Base-by-base conservation (phyloP, 2,329 filamentous ascomycete genomes). In the Diaporthe sp. region DNA sequence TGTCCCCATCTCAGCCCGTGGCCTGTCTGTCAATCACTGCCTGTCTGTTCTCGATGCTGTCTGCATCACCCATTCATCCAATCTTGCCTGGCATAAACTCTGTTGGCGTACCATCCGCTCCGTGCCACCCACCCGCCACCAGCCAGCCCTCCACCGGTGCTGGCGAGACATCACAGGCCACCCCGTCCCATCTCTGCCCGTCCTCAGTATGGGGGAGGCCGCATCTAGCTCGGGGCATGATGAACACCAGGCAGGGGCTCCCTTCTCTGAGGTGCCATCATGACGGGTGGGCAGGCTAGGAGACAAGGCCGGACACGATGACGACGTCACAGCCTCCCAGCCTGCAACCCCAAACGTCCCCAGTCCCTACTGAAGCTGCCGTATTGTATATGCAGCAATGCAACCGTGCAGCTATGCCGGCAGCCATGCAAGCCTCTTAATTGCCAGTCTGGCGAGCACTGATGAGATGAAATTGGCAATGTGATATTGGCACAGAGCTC, bases 11-110 rank as follows among this genome's bases (percentile, higher is more conserved):
- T 28, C 60, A 19, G 39, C n/a, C 39, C 15, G 15, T 10, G 37
- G 37, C 25, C 25, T 3, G 25, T 25, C 53, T 58, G 55, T 37
- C 55, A 31, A 17, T 15, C 34, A 28, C 55, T 8, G 7, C 19
- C 15, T 31, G 53, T 58, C 28, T 58, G 22, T 62, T 49, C 55
- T 37, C 70, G 46, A 46, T 42, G 31, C 61, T n/a, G 17, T 62
- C 58, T 44, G 12, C 1, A 1, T 49, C 22, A 46, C 4, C n/a
- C 61, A 46, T 68, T 42, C 65, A 39, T 68, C 65, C 65, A n/a
- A 68, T 68, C 65, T 42, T 49, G 46, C n/a, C 31, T 39, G 71
- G 58, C 71, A 73, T 53, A 73, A 51, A 65, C 71, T 73, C 55
- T 46, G n/a, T 19, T 25, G 51, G 55, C 55, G 31, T n/a, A 7